Base-by-base conservation (phyloP, 148 eudicot species). In the Linanthus parryae region DNA sequence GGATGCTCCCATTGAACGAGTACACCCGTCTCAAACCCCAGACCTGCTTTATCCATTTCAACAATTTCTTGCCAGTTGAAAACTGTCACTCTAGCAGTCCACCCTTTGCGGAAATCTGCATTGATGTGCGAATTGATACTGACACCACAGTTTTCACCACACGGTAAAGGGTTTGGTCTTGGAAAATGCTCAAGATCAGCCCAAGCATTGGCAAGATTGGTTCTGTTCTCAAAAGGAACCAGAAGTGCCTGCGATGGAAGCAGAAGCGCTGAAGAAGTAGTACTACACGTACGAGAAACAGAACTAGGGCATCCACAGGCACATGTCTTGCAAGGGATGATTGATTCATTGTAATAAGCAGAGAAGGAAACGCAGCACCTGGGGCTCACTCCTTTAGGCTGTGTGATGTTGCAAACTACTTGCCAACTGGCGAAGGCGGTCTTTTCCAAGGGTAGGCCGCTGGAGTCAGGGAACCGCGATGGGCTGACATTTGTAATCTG, bases 241-340 rank as follows among this genome's bases (percentile, higher is more conserved):
- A 89, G 78, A 52, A 82, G 77, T 7, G 90, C 95, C 70, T 89
- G 81, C 3, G 94, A 68, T 22, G 97, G 97, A 44, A 89, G 81
- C 28, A 89, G 68, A 52, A 85, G 66, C 33, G 97, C 95, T 3
- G 82, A 85, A 24, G 82, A 65, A 26, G 62, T 76, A 5, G 80
- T 68, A 53, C 79, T 67, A 48, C 90, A 83, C 3, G 78, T 54
- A 2, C 33, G 55, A 28, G 37, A 65, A 0, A 69, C 35, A 40
- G 44, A 44, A 39, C 31, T 27, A 0, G 75, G 73, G 57, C 90
- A 83, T 15, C 85, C 85, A 64, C 85, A 79, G 8, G 85, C 85
- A 45, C 90, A 83, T 5, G 85, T 79, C 1, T 58, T 64, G 67
- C 90, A 75, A 2, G 79, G 79, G 21, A 74, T 54, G 48, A 74